These are phyloP conservation scores for Gossypium arboreum DNA, from an alignment of 345 rosid genomes.

Conservation along the genomic window DNA sequence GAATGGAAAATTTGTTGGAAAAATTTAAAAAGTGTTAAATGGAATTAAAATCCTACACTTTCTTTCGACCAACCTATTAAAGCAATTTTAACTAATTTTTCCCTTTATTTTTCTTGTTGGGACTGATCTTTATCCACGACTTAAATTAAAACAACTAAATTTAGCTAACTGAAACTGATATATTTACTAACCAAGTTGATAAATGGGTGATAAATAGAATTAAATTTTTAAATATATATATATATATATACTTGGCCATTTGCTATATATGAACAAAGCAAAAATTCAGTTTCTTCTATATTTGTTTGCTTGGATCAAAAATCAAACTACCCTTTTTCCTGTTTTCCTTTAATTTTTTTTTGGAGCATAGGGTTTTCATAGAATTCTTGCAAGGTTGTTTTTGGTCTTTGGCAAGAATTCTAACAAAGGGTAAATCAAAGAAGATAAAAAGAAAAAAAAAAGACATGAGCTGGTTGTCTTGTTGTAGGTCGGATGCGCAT, in stretches of 20 bases:
- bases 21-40: too few species aligned
- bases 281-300: constrained; percentile 2
- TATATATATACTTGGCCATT: neutral
- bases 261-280: neutral
- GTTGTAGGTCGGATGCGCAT: neutral
- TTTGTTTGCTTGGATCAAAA: neutral
- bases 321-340: neutral
- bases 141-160: neutral
- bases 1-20: too few species aligned
- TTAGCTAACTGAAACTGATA: constrained; percentile 11
- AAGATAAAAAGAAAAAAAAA: neutral
- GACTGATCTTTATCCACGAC: neutral
- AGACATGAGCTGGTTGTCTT: constrained; percentile 18
- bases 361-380: neutral
- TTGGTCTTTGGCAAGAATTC: neutral
- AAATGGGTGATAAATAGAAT: constrained; percentile 1
- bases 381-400: neutral
- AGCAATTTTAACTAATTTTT: neutral
- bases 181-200: neutral
- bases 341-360: neutral
- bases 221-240: neutral
- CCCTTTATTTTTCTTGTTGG: too few species aligned
- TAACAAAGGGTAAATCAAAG: neutral
- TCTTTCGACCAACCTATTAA: too few species aligned
- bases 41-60: neutral